Percentiles rank a stretch among this genome's conserved stretches.
These are phyloP conservation scores for Diaporthe sp. DNA, from an alignment of 2,329 filamentous ascomycete species.

Conservation along the genomic window DNA sequence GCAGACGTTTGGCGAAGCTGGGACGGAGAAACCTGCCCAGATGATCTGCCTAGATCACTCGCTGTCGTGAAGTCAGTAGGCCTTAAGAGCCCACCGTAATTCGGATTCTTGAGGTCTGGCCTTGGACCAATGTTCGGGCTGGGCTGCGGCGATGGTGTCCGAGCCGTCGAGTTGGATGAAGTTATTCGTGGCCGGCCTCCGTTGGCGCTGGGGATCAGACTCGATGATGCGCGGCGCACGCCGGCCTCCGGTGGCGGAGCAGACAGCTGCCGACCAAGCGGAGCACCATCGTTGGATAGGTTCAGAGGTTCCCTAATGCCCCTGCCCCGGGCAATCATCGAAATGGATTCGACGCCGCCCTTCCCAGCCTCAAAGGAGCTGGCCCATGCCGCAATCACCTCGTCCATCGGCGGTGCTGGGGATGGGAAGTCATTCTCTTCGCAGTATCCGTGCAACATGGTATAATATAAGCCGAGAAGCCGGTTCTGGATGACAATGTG, in stretches of 20 bases:
- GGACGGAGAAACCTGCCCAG: constrained; percentile 36
- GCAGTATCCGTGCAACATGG: constrained; percentile 78
- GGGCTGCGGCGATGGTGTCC: constrained; percentile 41
- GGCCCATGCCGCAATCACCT: constrained; percentile 76
- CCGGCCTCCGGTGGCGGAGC: constrained; percentile 45
- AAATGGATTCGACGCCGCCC: constrained; percentile 73
- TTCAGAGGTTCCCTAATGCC: constrained; percentile 63
- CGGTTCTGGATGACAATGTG: constrained; percentile 83
- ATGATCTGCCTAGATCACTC: constrained; percentile 50
- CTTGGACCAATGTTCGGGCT: constrained; percentile 43
- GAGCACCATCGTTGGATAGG: constrained; percentile 45
- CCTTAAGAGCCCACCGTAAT: constrained; percentile 45
- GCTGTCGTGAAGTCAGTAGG: constrained; percentile 59
- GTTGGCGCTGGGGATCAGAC: constrained; percentile 52
- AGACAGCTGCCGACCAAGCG: constrained; percentile 38
- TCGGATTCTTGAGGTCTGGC: constrained; percentile 42
- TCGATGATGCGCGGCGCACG: constrained; percentile 51
- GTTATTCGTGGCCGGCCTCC: constrained; percentile 48
- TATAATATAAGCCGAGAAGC: constrained; percentile 82
- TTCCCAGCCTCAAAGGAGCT: constrained; percentile 71
- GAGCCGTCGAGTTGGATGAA: constrained; percentile 42
- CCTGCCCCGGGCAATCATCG: constrained; percentile 74
- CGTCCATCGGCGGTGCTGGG: constrained; percentile 77
- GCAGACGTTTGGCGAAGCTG: constrained; percentile 39
- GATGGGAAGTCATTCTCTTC: constrained; percentile 75